phyloP scores from a whole-genome alignment of 1,284 basidiomycete species.

The Rhodotorula mucilaginosa region DNA sequence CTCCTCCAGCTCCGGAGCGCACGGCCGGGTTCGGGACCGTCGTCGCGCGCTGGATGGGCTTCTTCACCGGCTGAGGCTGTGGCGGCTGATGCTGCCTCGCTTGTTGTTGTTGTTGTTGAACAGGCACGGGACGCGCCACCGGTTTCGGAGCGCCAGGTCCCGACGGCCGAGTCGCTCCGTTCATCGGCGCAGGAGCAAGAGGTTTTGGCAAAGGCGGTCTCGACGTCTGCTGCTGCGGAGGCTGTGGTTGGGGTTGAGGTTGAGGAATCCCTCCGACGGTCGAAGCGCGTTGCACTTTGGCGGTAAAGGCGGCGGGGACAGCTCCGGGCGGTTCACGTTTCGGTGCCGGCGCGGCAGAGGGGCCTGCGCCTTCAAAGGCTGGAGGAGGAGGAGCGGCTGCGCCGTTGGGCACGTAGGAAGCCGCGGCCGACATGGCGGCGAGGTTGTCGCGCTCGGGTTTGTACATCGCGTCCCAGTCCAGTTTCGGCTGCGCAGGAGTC shows the following conservation, averaged over 20 bases:
- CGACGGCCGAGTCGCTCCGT: no score
- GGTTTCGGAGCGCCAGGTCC: no score
- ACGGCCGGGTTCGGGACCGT: constrained; percentile 5
- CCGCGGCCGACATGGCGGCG: neutral
- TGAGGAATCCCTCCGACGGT: neutral
- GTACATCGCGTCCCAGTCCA: constrained; percentile 69
- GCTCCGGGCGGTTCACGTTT: neutral
- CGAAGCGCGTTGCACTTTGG: constrained; percentile 5
- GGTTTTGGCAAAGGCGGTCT: no score
- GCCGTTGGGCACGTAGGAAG: neutral
- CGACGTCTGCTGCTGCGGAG: neutral
- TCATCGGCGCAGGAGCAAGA: no score
- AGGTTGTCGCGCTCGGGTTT: constrained; percentile 50
- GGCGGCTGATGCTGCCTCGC: neutral
- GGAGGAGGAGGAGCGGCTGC: neutral
- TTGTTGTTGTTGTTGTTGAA: no score
- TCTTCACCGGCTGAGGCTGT: no score
- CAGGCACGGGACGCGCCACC: no score
- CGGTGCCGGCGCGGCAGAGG: neutral
- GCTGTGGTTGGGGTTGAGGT: neutral
- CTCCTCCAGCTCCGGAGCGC: neutral
- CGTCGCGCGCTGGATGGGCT: constrained; percentile 9
- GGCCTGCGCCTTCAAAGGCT: no score
- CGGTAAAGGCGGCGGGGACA: neutral
- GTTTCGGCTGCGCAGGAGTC: constrained; percentile 75